Base-by-base conservation (phyloP, 208 protist species). In the Zelonia costaricensis region DNA sequence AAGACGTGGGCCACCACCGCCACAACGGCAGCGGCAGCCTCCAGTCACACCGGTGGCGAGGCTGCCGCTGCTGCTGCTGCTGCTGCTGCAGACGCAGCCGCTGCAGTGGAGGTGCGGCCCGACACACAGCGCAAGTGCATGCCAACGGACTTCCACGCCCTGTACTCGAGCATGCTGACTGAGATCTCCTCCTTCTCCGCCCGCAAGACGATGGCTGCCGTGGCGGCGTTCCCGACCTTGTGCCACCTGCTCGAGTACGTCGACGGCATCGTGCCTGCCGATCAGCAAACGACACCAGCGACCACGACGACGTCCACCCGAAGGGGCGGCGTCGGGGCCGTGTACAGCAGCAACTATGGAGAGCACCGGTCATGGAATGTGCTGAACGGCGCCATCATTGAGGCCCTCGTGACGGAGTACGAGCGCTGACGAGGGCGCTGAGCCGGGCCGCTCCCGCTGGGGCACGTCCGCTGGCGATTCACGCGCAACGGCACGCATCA, bases 151-250 rank as follows among this genome's bases (percentile, higher is more conserved):
- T 90, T 86, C 69, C 78, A 86, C 45, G 74, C 65, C 4, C 61
- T 93, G 39, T 93, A 91, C 62, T 67, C 73, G 31, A 69, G 66
- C 45, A 90, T 93, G 82, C 66, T 93, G 16, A 69, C 67, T 2
- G 86, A 93, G 51, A 69, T 93, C 30, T 71, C 67, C 42, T 76
- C 78, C 15, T 78, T 82, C 53, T 87, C 86, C 9, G 76, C 80
- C 20, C 74, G 72, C 7, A 74, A 80, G 44, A 76, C 79, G 2
- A 68, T 86, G n/a, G 78, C 80, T 4, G 69, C 80, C 4, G 62
- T 82, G 4, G 47, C 80, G 0, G 71, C 69, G 7, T 90, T 90
- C 58, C 82, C 86, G 0, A 88, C 86, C 1, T 78, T 93, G 69
- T 69, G 71, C 45, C 66, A 69, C 49, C 69, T 93, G 20, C 73